Evolutionary conservation across 2,329 filamentous ascomycete species (phyloP).

Genomic region (Colletotrichum sublineola): DNA sequence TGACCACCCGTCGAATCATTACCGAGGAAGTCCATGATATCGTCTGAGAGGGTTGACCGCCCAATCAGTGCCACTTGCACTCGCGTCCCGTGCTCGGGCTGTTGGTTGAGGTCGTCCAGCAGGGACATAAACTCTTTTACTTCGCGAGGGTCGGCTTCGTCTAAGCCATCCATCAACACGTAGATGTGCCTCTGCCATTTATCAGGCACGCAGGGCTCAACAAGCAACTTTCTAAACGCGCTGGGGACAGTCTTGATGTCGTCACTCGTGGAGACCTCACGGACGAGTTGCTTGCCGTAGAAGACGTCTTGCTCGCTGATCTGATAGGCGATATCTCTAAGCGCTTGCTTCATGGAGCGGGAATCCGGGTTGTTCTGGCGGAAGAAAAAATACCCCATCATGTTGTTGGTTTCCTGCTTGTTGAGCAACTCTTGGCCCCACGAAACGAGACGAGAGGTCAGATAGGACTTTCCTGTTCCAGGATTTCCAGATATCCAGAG

Average conservation of each 20-base stretch:
- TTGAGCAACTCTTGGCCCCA: constrained; percentile 53
- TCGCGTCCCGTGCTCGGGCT: constrained; percentile 43
- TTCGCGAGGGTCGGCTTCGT: constrained; percentile 58
- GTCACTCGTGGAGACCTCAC: constrained; percentile 52
- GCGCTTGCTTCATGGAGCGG: constrained; percentile 58
- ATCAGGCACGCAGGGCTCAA: constrained; percentile 54
- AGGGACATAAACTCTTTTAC: constrained; percentile 54
- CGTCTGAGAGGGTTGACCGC: constrained; percentile 57
- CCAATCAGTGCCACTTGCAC: constrained; percentile 58
- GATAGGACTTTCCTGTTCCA: constrained; percentile 61
- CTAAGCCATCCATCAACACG: constrained; percentile 62
- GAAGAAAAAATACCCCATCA: constrained; percentile 63
- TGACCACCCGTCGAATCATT: constrained; percentile 45
- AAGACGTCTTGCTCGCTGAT: constrained; percentile 60
- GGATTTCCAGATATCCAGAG: constrained; percentile 61
- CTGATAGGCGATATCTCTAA: constrained; percentile 62
- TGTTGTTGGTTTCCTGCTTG: constrained; percentile 38
- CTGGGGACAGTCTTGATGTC: constrained; percentile 60
- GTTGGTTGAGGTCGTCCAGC: constrained; percentile 48
- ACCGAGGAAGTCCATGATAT: constrained; percentile 53
- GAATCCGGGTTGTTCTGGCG: constrained; percentile 61
- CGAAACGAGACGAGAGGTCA: constrained; percentile 59
- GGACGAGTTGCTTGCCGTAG: constrained; percentile 58
- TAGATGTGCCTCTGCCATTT: constrained; percentile 53
- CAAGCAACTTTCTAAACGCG: constrained; percentile 57